Evolutionary conservation across 2,329 filamentous ascomycete genomes (phyloP).

Genomic region (Rhinocladiella similis): DNA sequence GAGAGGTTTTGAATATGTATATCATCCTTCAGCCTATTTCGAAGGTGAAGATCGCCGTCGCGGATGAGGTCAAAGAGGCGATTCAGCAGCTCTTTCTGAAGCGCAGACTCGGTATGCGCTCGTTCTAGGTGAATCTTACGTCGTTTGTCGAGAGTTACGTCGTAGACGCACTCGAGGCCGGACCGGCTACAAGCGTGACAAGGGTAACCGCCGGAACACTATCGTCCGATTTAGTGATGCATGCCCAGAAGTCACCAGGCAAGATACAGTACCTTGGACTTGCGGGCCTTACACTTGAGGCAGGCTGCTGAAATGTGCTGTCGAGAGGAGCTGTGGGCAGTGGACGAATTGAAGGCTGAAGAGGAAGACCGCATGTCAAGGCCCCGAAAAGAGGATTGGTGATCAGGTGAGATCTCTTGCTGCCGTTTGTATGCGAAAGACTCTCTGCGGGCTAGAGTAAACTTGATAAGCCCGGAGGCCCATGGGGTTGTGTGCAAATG

Average conservation of each 20-base stretch:
- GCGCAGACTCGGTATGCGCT: slow-evolving; percentile 6
- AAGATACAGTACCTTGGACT: slow-evolving; percentile 3
- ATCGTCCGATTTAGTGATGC: neutral
- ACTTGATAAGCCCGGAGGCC: no score
- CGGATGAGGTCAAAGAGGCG: slow-evolving; percentile 8
- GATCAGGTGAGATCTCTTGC: no score
- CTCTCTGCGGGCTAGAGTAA: no score
- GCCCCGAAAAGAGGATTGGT: neutral
- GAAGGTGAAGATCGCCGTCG: neutral
- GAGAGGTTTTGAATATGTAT: neutral
- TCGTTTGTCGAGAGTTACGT: slow-evolving; percentile 8
- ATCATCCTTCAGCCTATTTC: slow-evolving; percentile 1
- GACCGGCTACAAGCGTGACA: slow-evolving; percentile 8
- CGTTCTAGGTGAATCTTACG: slow-evolving; percentile 14
- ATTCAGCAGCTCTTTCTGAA: slow-evolving; percentile 9
- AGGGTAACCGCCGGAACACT: slow-evolving; percentile 13
- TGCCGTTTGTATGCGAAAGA: no score
- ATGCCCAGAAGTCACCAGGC: neutral
- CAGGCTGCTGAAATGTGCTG: slow-evolving; percentile 42
- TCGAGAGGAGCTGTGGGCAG: neutral
- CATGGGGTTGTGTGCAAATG: no score
- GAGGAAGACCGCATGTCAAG: neutral
- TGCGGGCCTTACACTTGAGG: slow-evolving; percentile 12
- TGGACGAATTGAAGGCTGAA: neutral
- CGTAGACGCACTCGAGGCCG: slow-evolving; percentile 9